Evolutionary conservation across 768 basidiomycete species (phyloP).

Genomic region (Boletus tomentosulus): DNA sequence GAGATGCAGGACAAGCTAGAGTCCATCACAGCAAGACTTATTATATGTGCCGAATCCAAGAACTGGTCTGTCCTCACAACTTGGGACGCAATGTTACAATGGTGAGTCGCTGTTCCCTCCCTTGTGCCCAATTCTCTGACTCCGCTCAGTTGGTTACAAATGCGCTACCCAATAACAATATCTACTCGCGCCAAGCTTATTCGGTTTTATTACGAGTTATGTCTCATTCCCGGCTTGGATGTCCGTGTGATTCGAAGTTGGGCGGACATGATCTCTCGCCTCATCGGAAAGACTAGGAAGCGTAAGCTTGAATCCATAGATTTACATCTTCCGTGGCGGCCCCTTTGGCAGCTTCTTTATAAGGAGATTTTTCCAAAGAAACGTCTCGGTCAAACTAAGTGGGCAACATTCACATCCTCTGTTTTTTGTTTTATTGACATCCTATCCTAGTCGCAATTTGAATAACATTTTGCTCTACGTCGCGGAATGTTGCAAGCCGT

Average conservation of each 20-base stretch:
- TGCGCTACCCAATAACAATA: slow-evolving; percentile 75
- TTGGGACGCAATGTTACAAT: slow-evolving; percentile 80
- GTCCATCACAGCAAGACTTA: slow-evolving; percentile 62
- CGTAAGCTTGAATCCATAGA: slow-evolving; percentile 66
- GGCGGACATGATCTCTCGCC: slow-evolving; percentile 73
- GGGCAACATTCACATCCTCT: slow-evolving; percentile 22
- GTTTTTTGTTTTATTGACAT: slow-evolving; percentile 7
- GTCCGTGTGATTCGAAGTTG: slow-evolving; percentile 66
- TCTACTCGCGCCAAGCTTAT: slow-evolving; percentile 69
- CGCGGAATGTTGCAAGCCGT: slow-evolving; percentile 68
- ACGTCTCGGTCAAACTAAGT: slow-evolving; percentile 57
- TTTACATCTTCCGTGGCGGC: slow-evolving; percentile 67
- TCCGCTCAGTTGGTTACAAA: slow-evolving; percentile 64
- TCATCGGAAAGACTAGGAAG: slow-evolving; percentile 64
- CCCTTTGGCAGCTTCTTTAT: slow-evolving; percentile 70
- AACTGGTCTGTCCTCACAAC: slow-evolving; percentile 71
- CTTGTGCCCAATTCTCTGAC: slow-evolving; percentile 4
- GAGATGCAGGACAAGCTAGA: slow-evolving; percentile 71
- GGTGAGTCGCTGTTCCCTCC: slow-evolving; percentile 39
- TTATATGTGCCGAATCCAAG: slow-evolving; percentile 66
- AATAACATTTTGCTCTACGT: slow-evolving; percentile 71
- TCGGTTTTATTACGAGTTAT: slow-evolving; percentile 73
- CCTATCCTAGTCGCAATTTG: slow-evolving; percentile 48
- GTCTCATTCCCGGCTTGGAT: slow-evolving; percentile 71
- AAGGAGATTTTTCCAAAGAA: slow-evolving; percentile 75